These are phyloP conservation scores for Halophytophthora polymorphica DNA, from an alignment of 352 stramenopile genomes.

Conservation along the genomic window DNA sequence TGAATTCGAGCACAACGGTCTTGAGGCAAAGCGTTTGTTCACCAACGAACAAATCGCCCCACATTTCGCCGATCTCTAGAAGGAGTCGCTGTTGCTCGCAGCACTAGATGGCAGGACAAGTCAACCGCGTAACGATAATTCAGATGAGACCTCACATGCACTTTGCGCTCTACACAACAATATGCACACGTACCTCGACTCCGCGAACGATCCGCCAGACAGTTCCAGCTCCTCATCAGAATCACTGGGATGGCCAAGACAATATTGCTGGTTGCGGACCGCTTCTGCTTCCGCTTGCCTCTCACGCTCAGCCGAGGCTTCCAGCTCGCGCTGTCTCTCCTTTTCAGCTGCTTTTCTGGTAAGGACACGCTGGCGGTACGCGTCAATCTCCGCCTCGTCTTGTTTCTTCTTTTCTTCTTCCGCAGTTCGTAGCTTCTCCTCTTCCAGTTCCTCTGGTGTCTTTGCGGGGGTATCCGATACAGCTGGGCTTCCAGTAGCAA, in stretches of 20 bases:
- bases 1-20: constrained; percentile 15
- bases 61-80: constrained; percentile 23
- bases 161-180: constrained; percentile 1
- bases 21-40: constrained; percentile 8
- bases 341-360: constrained; percentile 64
- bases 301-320: constrained; percentile 30
- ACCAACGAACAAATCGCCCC: constrained; percentile 7
- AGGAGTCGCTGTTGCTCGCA: constrained; percentile 54
- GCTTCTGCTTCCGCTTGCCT: constrained; percentile 39
- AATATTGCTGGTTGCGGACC: constrained; percentile 9
- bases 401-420: constrained; percentile 59
- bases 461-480: constrained; percentile 8
- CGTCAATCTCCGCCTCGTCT: constrained; percentile 55
- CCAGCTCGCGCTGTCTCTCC: constrained; percentile 42
- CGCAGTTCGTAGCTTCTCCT: constrained; percentile 23
- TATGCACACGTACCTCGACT: constrained; percentile 47
- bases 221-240: constrained; percentile 58
- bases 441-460: constrained; percentile 27
- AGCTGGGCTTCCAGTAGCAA: background rate
- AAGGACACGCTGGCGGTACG: constrained; percentile 64
- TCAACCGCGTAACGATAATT: constrained; percentile 2
- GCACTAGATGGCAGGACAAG: constrained; percentile 21
- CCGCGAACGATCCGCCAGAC: constrained; percentile 58
- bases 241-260: constrained; percentile 17
- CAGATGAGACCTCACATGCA: background rate